A percentile compares a stretch with the other conserved stretches of the same genome.
These are phyloP conservation scores for Tephrocybe sp. DNA, from an alignment of 768 basidiomycete genomes.

Conservation along the genomic window DNA sequence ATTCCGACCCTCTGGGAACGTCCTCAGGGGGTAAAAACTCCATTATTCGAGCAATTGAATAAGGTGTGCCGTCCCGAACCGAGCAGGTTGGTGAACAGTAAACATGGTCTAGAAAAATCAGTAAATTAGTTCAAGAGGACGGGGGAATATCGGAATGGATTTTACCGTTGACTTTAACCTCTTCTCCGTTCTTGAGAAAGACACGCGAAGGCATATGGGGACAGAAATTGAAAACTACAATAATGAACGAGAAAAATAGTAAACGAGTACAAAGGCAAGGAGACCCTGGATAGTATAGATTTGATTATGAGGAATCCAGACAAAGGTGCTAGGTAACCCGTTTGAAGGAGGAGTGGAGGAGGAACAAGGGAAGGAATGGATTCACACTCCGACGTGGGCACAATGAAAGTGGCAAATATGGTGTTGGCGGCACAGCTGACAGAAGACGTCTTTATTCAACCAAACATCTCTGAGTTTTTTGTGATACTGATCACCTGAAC, in stretches of 20 bases:
- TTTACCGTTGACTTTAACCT: conserved; percentile 85
- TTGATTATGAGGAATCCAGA: conserved; percentile 19
- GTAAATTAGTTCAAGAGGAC: conserved; percentile 8
- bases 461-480: conserved; percentile 10
- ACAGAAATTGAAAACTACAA: conserved; percentile 30
- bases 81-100: conserved; percentile 95
- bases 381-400: conserved; percentile 41
- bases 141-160: conserved; percentile 21
- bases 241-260: conserved; percentile 27
- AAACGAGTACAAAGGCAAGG: conserved; percentile 19
- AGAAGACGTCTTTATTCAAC: conserved; percentile 11
- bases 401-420: conserved; percentile 10
- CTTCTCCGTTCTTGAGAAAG: conserved; percentile 78
- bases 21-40: conserved; percentile 87
- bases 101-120: conserved; percentile 78
- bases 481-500: conserved; percentile 6
- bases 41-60: conserved; percentile 95
- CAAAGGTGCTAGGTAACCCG: conserved; percentile 22
- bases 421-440: conserved; percentile 14
- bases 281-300: conserved; percentile 18
- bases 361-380: conserved; percentile 32
- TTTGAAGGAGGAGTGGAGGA: conserved; percentile 34
- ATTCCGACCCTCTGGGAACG: conserved; percentile 59
- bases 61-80: conserved; percentile 90
- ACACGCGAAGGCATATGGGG: conserved; percentile 44